phyloP scores from a whole-genome alignment of 768 basidiomycete genomes.

The Terana coerulea region DNA sequence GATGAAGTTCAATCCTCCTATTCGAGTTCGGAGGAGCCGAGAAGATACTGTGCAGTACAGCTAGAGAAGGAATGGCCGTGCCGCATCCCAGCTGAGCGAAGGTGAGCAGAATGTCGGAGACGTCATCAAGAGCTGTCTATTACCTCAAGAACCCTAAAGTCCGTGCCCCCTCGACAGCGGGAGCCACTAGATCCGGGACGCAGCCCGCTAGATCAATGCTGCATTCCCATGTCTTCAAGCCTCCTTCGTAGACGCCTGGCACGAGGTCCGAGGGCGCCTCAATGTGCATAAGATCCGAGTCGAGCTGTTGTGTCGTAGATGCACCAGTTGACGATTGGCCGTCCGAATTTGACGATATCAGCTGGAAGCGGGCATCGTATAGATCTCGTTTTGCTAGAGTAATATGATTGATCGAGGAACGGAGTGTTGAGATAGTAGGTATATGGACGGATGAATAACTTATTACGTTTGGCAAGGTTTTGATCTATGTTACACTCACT shows the following conservation, averaged over 20 bases:
- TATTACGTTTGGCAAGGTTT: constrained; percentile 58
- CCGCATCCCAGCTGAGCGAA: constrained; percentile 83
- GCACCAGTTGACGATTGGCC: constrained; percentile 16
- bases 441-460: constrained; percentile 75
- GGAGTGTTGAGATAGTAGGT: constrained; percentile 35
- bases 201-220: constrained; percentile 81
- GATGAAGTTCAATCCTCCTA: constrained; percentile 43
- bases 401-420: constrained; percentile 6
- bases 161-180: not conserved
- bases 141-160: constrained; percentile 21
- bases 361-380: constrained; percentile 94
- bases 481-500: not conserved
- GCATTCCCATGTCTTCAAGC: constrained; percentile 97
- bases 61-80: constrained; percentile 81
- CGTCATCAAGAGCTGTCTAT: not conserved
- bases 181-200: constrained; percentile 24
- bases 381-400: constrained; percentile 76
- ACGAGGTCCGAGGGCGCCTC: constrained; percentile 88
- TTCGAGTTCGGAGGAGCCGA: constrained; percentile 24
- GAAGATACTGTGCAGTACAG: constrained; percentile 63
- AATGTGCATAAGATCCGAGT: constrained; percentile 54
- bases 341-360: constrained; percentile 56
- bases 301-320: not conserved
- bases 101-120: not conserved
- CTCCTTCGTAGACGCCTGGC: constrained; percentile 92